Conservation (phyloP, 345 rosid genomes). For the Microcos paniculata region DNA sequence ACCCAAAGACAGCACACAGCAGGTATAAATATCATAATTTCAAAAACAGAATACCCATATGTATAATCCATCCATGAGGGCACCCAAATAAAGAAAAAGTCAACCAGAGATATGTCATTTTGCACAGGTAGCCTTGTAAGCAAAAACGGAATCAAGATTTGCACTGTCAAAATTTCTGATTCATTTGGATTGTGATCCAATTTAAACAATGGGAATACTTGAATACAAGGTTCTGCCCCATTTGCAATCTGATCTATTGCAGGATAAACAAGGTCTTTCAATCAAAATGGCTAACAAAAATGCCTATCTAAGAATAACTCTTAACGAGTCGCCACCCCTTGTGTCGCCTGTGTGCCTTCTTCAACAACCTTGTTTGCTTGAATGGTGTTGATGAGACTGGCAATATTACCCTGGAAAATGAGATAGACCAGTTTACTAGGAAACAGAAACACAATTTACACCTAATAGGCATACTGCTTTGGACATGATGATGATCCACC, state of each 20-base stretch:
- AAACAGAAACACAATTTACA: not conserved
- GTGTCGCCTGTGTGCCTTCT: conserved; percentile 69
- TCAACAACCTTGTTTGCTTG: conserved; percentile 84
- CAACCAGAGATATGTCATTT: too few species aligned
- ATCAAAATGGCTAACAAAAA: conserved; percentile 17
- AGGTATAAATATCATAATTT: too few species aligned
- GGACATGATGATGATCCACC: not conserved
- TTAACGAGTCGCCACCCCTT: conserved; percentile 66
- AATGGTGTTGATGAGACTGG: conserved; percentile 69
- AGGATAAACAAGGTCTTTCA: conserved; percentile 2
- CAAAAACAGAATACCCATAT: too few species aligned
- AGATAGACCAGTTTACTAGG: not conserved
- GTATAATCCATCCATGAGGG: too few species aligned
- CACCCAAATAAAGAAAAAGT: too few species aligned
- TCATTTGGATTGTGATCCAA: not conserved
- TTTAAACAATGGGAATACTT: not conserved
- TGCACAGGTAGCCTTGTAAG: not conserved
- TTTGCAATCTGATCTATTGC: conserved; percentile 8
- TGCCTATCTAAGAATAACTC: not conserved
- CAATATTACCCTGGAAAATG: conserved; percentile 62
- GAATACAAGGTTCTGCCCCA: not conserved
- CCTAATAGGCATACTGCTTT: not conserved
- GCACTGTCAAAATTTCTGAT: conserved; percentile 19
- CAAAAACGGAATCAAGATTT: conserved; percentile 3
- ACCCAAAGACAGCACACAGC: too few species aligned